Base-by-base conservation (phyloP, 345 rosid species). In the Pistacia vera region DNA sequence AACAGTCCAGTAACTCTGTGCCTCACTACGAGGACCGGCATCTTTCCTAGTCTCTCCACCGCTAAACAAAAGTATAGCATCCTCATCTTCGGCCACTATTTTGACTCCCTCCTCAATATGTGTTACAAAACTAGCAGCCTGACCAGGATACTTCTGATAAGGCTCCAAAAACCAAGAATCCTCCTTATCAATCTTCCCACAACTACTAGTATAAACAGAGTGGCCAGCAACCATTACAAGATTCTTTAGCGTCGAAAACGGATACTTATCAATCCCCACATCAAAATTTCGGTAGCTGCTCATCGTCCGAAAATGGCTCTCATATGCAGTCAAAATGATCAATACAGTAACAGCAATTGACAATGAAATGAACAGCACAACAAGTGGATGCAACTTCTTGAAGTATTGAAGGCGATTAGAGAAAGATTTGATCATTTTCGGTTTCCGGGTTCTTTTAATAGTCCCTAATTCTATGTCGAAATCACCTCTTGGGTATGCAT, bases 191-290 rank as follows among this genome's bases (percentile, higher is more conserved):
- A 82, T 81, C 66, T 85, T 91, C 62, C 87, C 99, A 66, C 98
- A 93, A 71, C 85, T 78, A 75, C 88, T 87, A 78, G 97, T 88
- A 71, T 96, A 96, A 63, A 96, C 88, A 8, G 98, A 93, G 81
- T 96, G 99, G 17, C 98, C 97, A 68, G 99, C 98, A 5, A 96
- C 98, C 97, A 93, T 96, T 72, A 96, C 94, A 46, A 96, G 97
- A 84, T 92, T 96, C 77, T 71, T 85, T 62, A 92, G 90, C 61
- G 85, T 83, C 0, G 89, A 73, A 70, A 88, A 93, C 0, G 99
- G 98, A 68, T 92, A 86, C 51, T 67, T 82, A 76, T 81, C 78
- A 20, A 71, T 51, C 8, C 80, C 86, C 81, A 80, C 8, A 55
- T 82, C 87, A 20, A 76, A 22, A 22, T 22, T 22, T 22, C 25